These are phyloP conservation scores for Abrus pulchellus DNA, from an alignment of 306 rosid species.

Conservation along the genomic window DNA sequence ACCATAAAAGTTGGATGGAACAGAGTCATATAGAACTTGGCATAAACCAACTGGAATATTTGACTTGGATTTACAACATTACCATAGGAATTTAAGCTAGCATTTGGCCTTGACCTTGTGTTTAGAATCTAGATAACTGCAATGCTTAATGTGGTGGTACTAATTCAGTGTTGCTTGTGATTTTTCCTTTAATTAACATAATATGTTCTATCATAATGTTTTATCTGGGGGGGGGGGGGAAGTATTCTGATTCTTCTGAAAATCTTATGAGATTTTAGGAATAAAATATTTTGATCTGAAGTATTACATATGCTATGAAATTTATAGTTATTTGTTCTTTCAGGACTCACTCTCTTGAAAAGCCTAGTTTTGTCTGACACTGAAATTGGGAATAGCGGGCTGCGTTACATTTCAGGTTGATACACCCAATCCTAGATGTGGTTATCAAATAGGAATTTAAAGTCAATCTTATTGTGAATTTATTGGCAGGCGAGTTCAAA, in stretches of 20 bases:
- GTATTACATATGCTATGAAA: constrained; percentile 24
- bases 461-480: constrained; percentile 15
- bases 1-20: constrained; percentile 9
- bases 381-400: constrained; percentile 84
- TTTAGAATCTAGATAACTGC: not conserved
- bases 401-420: constrained; percentile 84
- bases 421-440: constrained; percentile 27
- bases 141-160: not conserved
- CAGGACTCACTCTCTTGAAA: constrained; percentile 82
- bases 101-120: constrained; percentile 26
- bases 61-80: constrained; percentile 30
- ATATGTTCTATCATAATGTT: constrained; percentile 24
- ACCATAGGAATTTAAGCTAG: constrained; percentile 19
- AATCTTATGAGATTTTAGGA: constrained; percentile 23
- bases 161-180: constrained; percentile 19
- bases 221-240: constrained; percentile 7
- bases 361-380: constrained; percentile 92
- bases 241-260: constrained; percentile 39
- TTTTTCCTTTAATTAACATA: constrained; percentile 9
- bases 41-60: constrained; percentile 24
- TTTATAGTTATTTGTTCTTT: constrained; percentile 48
- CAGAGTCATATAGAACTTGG: not conserved
- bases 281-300: constrained; percentile 42
- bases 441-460: constrained; percentile 38
- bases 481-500: constrained; percentile 10